phyloP scores from a whole-genome alignment of 2,329 filamentous ascomycete genomes.

The Penicillium psychrosexuale region DNA sequence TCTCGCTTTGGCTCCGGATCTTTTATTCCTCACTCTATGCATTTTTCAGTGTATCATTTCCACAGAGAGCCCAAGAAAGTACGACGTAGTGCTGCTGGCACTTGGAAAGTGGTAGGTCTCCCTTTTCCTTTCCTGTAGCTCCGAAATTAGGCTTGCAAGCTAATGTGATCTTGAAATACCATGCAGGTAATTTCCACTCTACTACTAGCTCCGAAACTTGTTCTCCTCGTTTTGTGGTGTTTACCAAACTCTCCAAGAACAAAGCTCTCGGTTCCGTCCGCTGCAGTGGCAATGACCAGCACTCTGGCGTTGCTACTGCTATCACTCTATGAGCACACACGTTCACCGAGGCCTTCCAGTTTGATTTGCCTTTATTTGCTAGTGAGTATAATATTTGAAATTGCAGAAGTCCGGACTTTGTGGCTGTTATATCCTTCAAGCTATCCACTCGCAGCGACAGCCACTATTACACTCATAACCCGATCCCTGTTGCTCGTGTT shows the following conservation, averaged over 20 bases:
- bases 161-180: background rate
- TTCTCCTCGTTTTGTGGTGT: background rate
- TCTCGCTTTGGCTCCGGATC: background rate
- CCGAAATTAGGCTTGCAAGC: background rate
- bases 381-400: background rate
- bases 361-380: background rate
- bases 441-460: background rate
- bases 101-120: background rate
- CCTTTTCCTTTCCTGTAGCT: background rate
- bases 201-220: background rate
- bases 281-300: background rate
- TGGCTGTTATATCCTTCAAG: background rate
- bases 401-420: background rate
- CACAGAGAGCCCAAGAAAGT: background rate
- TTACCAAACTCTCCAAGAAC: background rate
- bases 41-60: background rate
- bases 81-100: background rate
- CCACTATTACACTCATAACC: background rate
- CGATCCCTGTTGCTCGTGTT: background rate
- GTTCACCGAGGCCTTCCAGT: background rate
- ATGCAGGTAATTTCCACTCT: background rate
- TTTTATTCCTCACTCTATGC: background rate
- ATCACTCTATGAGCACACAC: background rate
- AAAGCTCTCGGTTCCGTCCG: background rate
- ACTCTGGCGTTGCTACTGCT: background rate